Evolutionary conservation across 2,329 filamentous ascomycete genomes (phyloP), one percentile per base, ranked within the genome.

Genomic region (Penicillium sp.): DNA sequence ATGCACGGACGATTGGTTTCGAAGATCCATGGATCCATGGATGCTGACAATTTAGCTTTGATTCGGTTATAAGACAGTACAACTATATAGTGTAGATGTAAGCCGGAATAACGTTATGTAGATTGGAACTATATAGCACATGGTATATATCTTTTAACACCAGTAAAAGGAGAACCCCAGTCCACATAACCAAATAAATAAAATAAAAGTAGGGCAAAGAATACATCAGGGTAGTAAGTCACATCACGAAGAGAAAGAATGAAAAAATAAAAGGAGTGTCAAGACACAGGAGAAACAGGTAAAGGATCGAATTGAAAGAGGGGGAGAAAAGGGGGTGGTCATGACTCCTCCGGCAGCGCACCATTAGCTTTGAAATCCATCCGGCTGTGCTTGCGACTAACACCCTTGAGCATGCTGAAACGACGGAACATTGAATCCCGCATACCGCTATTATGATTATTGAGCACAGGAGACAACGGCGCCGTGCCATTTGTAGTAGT

Each of bases 351-450:
- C 35, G 58, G 67, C 35, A 75, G 56, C 40, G 64, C 62, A 14
- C 66, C 66, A 42, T 66, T 60, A 30, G 70, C 66, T 56, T 68
- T 64, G 34, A 74, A 78, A 68, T 76, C 81, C 55, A 66, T 76
- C 70, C 84, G 86, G 67, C 81, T 84, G 42, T 77, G 77, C 75
- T 89, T 90, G 70, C 85, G 87, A 29, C 88, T 86, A 47, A 91
- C 79, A 8, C 70, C 70, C 70, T 88, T 89, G 66, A 95, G 78
- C 65, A 91, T 78, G 70, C 89, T 94, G 61, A 95, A 79, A 66
- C 91, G 78, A 76, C 91, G 93, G 74, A 87, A 85, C 61, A 95
- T 83, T 54, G 85, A 88, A 34, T 82, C 83, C 48, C 82, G 82
- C 66, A 71, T 67, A 23, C 67, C 70, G 35, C 63, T 56, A 19